Evolutionary conservation across 1,139 yeast genomes (phyloP).

Genomic region (Trichomonascaceae sp.): DNA sequence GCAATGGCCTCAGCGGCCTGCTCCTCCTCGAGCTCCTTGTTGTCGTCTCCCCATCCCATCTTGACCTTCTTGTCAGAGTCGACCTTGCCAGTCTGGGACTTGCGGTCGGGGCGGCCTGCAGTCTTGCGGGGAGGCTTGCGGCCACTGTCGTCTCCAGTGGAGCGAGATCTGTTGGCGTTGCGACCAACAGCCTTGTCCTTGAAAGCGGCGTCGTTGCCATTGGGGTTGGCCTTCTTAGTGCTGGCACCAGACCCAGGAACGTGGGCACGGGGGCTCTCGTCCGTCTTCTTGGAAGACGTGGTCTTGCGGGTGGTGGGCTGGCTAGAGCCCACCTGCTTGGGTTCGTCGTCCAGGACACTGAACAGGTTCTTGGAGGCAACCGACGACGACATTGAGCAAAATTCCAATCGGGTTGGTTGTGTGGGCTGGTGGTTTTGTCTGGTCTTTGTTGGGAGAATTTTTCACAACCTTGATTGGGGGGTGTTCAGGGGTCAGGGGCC

Average conservation of each 20-base stretch:
- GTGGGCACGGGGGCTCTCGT: slow-evolving; percentile 70
- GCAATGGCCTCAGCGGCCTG: slow-evolving; percentile 53
- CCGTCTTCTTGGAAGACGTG: slow-evolving; percentile 81
- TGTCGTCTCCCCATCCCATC: slow-evolving; percentile 78
- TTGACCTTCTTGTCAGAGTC: slow-evolving; percentile 76
- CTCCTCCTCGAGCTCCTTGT: slow-evolving; percentile 45
- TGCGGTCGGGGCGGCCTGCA: slow-evolving; percentile 46
- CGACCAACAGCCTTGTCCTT: slow-evolving; percentile 56
- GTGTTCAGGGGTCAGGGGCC: no score
- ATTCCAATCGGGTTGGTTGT: no score
- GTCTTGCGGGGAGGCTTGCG: slow-evolving; percentile 40
- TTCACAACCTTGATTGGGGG: no score
- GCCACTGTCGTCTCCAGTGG: slow-evolving; percentile 28
- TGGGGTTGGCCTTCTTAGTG: slow-evolving; percentile 34
- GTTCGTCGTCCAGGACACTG: slow-evolving; percentile 46
- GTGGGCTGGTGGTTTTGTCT: no score
- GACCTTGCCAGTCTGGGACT: slow-evolving; percentile 67
- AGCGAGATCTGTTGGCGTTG: slow-evolving; percentile 46
- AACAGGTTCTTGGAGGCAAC: slow-evolving; percentile 17
- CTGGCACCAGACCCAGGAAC: slow-evolving; percentile 20
- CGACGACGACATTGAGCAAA: background rate
- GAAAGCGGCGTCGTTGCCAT: slow-evolving; percentile 84
- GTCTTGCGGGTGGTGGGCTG: slow-evolving; percentile 24
- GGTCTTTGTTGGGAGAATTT: no score
- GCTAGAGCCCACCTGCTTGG: slow-evolving; percentile 17